A percentile compares a stretch with the other conserved stretches of the same genome.
Conservation (phyloP, 2,329 filamentous ascomycete species). For the Pezicula carpinea region DNA sequence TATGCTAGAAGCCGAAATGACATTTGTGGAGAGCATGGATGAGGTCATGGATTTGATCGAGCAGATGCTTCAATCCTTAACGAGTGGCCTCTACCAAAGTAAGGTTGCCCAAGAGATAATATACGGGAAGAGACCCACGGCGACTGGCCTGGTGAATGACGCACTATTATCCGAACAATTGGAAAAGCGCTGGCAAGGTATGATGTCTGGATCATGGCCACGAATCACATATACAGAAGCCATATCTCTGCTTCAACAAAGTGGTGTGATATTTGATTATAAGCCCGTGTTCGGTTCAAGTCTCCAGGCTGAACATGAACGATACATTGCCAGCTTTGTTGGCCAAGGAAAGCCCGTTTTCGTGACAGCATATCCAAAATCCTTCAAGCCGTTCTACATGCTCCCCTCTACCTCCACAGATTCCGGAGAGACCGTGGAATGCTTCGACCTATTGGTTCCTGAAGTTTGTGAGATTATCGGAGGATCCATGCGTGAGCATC, state of each 20-base stretch:
- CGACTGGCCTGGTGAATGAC: constrained; percentile 7
- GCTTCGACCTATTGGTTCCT: constrained; percentile 68
- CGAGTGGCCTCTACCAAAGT: constrained; percentile 37
- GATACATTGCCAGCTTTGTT: constrained; percentile 68
- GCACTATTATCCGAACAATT: constrained; percentile 45
- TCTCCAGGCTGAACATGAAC: constrained; percentile 89
- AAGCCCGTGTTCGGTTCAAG: constrained; percentile 66
- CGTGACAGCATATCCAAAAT: constrained; percentile 85
- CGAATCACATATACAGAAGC: constrained; percentile 80
- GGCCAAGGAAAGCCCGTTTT: constrained; percentile 66
- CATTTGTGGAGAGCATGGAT: constrained; percentile 67
- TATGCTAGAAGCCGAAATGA: constrained; percentile 92
- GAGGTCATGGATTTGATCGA: constrained; percentile 78
- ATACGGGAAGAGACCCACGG: constrained; percentile 36
- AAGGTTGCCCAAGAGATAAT: constrained; percentile 51
- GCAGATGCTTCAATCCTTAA: constrained; percentile 61
- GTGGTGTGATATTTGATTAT: constrained; percentile 59
- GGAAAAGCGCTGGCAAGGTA: constrained; percentile 65
- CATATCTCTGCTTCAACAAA: constrained; percentile 60
- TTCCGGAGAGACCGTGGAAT: constrained; percentile 50
- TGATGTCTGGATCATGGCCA: constrained; percentile 62
- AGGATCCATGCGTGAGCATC: constrained; percentile 67
- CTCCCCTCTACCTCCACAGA: constrained; percentile 39
- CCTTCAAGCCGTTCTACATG: constrained; percentile 93
- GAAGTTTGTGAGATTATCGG: constrained; percentile 65